Evolutionary conservation across 139 green algal species (phyloP), one percentile per base, ranked within the genome.

Genomic region (Yamagishiella unicocca): DNA sequence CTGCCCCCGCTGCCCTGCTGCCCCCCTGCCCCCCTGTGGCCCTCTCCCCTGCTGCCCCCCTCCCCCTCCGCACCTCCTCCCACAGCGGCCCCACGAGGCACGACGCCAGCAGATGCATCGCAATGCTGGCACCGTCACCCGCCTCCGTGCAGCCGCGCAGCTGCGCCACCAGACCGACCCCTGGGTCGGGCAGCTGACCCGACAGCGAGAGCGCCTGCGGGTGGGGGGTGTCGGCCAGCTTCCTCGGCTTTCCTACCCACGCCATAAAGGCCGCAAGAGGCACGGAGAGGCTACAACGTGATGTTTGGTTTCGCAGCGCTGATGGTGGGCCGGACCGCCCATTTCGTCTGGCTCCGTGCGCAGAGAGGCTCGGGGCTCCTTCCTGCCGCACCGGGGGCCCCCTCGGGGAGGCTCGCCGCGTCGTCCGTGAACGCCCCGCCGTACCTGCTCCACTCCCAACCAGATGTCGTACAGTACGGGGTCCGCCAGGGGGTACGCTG

Each of bases 41-140:
- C 24, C 17, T 9, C 50, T 12, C 50, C 50, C 50, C 12, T 58
- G 14, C 50, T 17, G 12, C 50, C 50, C 50, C 17, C 14, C 14
- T 58, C 50, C 50, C 50, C 17, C 14, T 17, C 12, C 70, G 70
- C 78, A 93, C 87, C 90, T 93, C 90, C 78, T 93, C 90, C 90
- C 90, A 93, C 1, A 87, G 12, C 24, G 90, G 90, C 35, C 85
- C 88, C 25, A 92, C 73, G 29, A 90, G 1, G 29, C 70, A 79
- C 9, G 68, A 88, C 0, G 88, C 88, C 7, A 54, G 6, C 6
- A 62, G 29, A 72, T 93, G 88, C 46, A 86, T 38, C 0, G 37
- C 86, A 12, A 91, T 14, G 35, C 25, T 53, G 4, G 12, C 25
- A 19, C 74, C 85, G 29, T 90, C 81, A 2, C 85, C 74, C 4